These are phyloP conservation scores for Cicer bijugum DNA, from an alignment of 306 rosid genomes.

Conservation along the genomic window DNA sequence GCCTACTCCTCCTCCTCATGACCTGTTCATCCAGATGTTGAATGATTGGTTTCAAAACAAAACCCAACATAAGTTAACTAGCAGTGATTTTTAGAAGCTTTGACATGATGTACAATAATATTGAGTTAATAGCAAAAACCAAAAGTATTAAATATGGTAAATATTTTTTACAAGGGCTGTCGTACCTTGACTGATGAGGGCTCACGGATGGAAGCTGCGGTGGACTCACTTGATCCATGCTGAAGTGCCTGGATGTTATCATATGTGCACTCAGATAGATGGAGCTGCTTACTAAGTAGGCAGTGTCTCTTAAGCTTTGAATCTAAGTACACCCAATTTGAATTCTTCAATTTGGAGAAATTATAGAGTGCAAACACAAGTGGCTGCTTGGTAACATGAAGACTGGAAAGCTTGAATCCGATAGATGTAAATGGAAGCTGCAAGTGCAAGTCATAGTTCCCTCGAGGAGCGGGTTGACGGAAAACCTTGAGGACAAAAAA, in stretches of 20 bases:
- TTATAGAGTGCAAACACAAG: constrained; percentile 76
- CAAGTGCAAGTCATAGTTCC: constrained; percentile 60
- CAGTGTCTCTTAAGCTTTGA: constrained; percentile 69
- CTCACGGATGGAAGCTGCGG: constrained; percentile 44
- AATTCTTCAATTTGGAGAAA: constrained; percentile 62
- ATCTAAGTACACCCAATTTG: constrained; percentile 78
- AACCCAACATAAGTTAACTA: constrained; percentile 36
- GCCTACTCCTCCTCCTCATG: constrained; percentile 57
- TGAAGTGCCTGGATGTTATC: constrained; percentile 84
- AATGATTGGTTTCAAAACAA: constrained; percentile 44
- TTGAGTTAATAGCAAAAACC: constrained; percentile 24
- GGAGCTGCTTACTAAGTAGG: constrained; percentile 69
- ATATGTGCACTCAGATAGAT: constrained; percentile 83
- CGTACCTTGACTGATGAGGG: constrained; percentile 66
- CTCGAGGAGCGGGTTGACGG: constrained; percentile 56
- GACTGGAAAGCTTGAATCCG: constrained; percentile 74
- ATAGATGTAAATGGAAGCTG: constrained; percentile 82
- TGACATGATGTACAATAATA: constrained; percentile 22
- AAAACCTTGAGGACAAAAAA: constrained; percentile 63
- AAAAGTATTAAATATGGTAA: constrained; percentile 15
- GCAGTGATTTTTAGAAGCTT: constrained; percentile 26
- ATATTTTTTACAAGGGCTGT: neutral
- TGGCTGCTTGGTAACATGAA: constrained; percentile 62
- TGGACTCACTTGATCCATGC: constrained; percentile 53
- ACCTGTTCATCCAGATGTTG: constrained; percentile 55